phyloP scores from a whole-genome alignment of 129 eudicot genomes.

The Tagetes patula region DNA sequence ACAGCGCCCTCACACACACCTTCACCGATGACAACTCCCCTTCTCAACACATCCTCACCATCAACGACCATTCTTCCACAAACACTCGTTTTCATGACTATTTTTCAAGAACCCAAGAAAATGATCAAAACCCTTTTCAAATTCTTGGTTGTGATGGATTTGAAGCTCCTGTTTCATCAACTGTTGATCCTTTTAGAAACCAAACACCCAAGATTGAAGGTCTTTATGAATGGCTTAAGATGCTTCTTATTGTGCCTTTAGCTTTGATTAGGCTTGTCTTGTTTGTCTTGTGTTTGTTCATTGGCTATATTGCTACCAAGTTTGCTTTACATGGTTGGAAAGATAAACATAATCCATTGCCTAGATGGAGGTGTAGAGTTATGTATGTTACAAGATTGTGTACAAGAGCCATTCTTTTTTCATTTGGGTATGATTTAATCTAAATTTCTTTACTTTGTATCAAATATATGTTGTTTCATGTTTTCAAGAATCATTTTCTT shows the following conservation, averaged over 20 bases:
- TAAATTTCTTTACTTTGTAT: neutral
- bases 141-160: slow-evolving; percentile 60
- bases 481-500: neutral
- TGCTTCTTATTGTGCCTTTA: slow-evolving; percentile 59
- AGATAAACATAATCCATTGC: slow-evolving; percentile 80
- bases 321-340: slow-evolving; percentile 80
- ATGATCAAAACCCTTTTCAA: slow-evolving; percentile 44
- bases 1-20: slow-evolving; percentile 43
- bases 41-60: slow-evolving; percentile 46
- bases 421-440: slow-evolving; percentile 67
- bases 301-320: slow-evolving; percentile 73
- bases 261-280: slow-evolving; percentile 58
- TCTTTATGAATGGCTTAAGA: slow-evolving; percentile 85
- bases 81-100: slow-evolving; percentile 13
- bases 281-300: slow-evolving; percentile 53
- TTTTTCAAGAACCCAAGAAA: neutral
- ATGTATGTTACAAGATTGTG: slow-evolving; percentile 81
- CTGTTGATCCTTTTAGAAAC: slow-evolving; percentile 82
- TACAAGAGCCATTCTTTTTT: slow-evolving; percentile 75
- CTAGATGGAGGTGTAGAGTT: slow-evolving; percentile 76
- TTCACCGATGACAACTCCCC: slow-evolving; percentile 28
- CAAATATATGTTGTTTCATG: neutral
- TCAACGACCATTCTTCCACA: slow-evolving; percentile 37
- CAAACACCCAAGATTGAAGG: slow-evolving; percentile 63
- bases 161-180: slow-evolving; percentile 46